A percentile compares a stretch with the other conserved stretches of the same genome.
Conservation (phyloP, 2,329 filamentous ascomycete species). For the Akanthomyces muscarius region DNA sequence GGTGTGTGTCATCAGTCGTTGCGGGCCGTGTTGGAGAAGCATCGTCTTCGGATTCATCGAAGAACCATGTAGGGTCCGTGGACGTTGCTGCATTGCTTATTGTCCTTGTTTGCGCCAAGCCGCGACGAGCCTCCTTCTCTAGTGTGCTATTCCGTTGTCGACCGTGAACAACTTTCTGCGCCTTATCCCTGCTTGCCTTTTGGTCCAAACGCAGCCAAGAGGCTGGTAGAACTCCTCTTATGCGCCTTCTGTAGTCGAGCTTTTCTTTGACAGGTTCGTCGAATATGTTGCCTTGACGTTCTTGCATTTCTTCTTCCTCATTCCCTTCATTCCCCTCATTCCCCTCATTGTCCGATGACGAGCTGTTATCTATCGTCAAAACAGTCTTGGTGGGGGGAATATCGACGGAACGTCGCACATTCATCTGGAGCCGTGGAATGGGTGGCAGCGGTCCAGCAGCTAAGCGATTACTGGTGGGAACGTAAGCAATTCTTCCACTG, state of each 20-base stretch:
- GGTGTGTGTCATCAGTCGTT: slow-evolving; percentile 24
- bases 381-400: not conserved
- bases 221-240: slow-evolving; percentile 61
- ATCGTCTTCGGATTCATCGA: slow-evolving; percentile 43
- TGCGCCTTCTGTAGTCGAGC: slow-evolving; percentile 40
- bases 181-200: slow-evolving; percentile 33
- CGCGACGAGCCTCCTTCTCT: slow-evolving; percentile 40
- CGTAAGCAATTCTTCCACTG: not conserved
- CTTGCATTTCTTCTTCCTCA: not conserved
- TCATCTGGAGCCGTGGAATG: slow-evolving; percentile 13
- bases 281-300: slow-evolving; percentile 20
- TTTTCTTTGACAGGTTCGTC: slow-evolving; percentile 38
- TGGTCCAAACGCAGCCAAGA: slow-evolving; percentile 62
- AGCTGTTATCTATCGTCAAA: slow-evolving; percentile 10
- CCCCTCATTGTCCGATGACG: not conserved
- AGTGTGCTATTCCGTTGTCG: slow-evolving; percentile 32
- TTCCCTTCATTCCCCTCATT: not conserved
- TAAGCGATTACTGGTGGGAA: not conserved
- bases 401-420: not conserved
- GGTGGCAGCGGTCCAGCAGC: slow-evolving; percentile 9
- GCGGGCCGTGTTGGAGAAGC: slow-evolving; percentile 16
- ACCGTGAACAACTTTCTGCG: slow-evolving; percentile 26
- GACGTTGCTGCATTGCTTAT: slow-evolving; percentile 24
- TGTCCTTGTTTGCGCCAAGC: slow-evolving; percentile 45
- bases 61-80: slow-evolving; percentile 34